Conservation (phyloP, 371 early-diverging fungal genomes). For the Apophysomyces elegans region DNA sequence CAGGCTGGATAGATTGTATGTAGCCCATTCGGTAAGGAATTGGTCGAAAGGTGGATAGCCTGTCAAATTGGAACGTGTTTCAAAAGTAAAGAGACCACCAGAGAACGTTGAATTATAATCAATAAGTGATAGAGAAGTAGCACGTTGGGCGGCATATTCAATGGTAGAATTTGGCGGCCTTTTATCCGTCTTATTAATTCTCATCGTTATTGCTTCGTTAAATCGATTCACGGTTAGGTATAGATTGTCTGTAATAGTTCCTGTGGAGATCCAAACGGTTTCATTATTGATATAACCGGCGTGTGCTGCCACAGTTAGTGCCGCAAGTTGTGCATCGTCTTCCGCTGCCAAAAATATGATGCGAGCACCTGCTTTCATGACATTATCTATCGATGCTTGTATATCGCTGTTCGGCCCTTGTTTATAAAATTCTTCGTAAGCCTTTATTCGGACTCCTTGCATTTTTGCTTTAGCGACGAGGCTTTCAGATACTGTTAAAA, state of each 20-base stretch:
- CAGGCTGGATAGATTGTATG: conserved; percentile 26
- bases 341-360: conserved; percentile 20
- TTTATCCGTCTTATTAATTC: neutral
- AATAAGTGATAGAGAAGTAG: conserved; percentile 1
- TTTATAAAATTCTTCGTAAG: conserved; percentile 19
- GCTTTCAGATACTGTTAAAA: conserved; percentile 14
- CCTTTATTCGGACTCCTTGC: conserved; percentile 10
- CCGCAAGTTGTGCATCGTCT: conserved; percentile 11
- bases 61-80: conserved; percentile 33
- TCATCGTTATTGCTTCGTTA: neutral
- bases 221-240: conserved; percentile 14
- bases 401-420: conserved; percentile 13
- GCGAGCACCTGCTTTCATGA: conserved; percentile 22
- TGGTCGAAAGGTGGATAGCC: conserved; percentile 42
- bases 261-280: conserved; percentile 31
- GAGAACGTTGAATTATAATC: conserved; percentile 27
- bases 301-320: conserved; percentile 15
- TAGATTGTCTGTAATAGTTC: conserved; percentile 21
- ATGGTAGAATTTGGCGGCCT: neutral
- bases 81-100: conserved; percentile 39
- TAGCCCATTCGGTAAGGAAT: conserved; percentile 40
- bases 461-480: conserved; percentile 16
- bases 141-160: conserved; percentile 7
- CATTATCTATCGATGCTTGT: neutral
- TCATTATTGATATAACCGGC: conserved; percentile 17